Evolutionary conservation across 495 filamentous ascomycete species (phyloP).

Genomic region (Talaromyces proteolyticus): DNA sequence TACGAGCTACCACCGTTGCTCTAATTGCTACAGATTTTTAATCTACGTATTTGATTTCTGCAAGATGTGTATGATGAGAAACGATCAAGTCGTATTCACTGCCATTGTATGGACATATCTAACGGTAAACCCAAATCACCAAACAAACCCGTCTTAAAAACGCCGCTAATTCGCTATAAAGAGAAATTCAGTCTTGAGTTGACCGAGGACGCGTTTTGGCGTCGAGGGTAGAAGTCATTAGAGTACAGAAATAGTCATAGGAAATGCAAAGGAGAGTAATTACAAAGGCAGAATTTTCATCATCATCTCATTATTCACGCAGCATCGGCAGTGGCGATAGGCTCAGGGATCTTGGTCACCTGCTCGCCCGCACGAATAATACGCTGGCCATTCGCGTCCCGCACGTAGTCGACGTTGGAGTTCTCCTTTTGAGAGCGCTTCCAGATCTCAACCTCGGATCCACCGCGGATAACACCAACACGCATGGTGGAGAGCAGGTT

Average conservation of each 20-base stretch:
- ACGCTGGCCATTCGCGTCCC: constrained; percentile 73
- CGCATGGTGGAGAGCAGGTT: constrained; percentile 96
- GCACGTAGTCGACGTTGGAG: constrained; percentile 74
- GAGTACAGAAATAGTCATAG: not conserved
- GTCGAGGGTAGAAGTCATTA: not conserved
- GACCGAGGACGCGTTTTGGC: not conserved
- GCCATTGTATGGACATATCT: too few relatives aligned
- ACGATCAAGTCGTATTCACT: too few relatives aligned
- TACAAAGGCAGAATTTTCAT: constrained; percentile 7
- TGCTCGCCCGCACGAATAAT: constrained; percentile 90
- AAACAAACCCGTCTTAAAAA: too few relatives aligned
- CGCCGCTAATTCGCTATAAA: too few relatives aligned
- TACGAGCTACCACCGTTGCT: too few relatives aligned
- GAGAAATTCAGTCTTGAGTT: not conserved
- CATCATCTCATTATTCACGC: constrained; percentile 18
- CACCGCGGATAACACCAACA: constrained; percentile 92
- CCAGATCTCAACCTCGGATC: constrained; percentile 98
- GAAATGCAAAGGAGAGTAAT: constrained; percentile 6
- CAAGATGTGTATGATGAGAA: too few relatives aligned
- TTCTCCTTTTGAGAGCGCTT: constrained; percentile 89
- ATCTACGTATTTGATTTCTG: too few relatives aligned
- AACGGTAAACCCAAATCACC: too few relatives aligned
- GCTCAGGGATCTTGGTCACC: constrained; percentile 69
- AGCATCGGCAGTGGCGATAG: constrained; percentile 42
- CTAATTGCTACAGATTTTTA: too few relatives aligned